Evolutionary conservation across 768 basidiomycete species (phyloP), one percentile per base, ranked within the genome.

Genomic region (Calocera viscosa): DNA sequence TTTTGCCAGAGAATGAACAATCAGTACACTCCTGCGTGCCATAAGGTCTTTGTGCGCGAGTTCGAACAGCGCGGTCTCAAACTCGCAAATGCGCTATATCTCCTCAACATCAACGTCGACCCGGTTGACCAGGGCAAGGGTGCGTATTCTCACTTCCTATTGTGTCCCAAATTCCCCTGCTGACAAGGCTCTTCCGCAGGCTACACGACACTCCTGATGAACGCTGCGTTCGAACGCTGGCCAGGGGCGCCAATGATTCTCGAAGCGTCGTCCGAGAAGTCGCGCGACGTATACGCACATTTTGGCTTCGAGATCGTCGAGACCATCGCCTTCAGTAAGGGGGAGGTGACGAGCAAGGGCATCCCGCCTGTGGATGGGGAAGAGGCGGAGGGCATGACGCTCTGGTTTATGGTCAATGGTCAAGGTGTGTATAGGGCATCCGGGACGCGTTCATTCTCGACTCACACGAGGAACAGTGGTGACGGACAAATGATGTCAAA

Each of bases 241-340:
- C 28, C 64, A 10, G 69, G 69, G 8, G 68, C 69, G 47, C 69
- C 71, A 0, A 65, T 72, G 11, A 64, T 68, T 22, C 53, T 72
- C 28, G 70, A 73, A 40, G 68, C 72, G 10, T 68, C 70, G 33
- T 70, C 71, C 28, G 39, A 67, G 1, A 64, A 40, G n/a, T 67
- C 69, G 16, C 66, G 70, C n/a, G 70, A 71, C 26, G 69, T 72
- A 14, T 72, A 72, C 64, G 34, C 53, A 11, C 73, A 69, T 33
- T 65, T 66, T 26, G 73, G 72, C 1, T 74, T 74, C 60, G 68
- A 72, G 68, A 70, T 71, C 39, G 72, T 73, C 24, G 74, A 73
- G 76, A 75, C 77, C 71, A 76, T 73, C 69, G 76, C 71, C 65
- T 77, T 74, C 34, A 77, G 75, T 33, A 72, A 71, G 64, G 72